Base-by-base conservation (phyloP, 495 filamentous ascomycete species). In the Lophiostoma macrostomum region DNA sequence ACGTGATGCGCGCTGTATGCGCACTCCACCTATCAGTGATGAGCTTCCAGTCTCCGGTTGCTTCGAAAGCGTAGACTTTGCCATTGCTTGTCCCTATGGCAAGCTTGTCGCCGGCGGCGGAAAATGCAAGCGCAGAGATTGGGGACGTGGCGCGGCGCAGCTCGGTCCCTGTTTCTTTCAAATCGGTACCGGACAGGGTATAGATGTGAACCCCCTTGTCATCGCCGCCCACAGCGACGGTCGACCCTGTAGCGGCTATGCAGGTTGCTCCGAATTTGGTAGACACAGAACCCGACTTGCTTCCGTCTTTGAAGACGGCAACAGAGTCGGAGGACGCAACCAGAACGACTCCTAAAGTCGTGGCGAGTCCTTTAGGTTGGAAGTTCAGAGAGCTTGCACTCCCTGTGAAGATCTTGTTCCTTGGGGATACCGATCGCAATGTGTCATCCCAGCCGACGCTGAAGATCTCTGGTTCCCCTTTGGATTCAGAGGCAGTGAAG, bases 381-480 rank as follows among this genome's bases (percentile, higher is more conserved):
- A 75, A 79, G 18, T 70, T 70, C 35, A 81, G 69, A 42, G 80
- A 80, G 36, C 65, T 69, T 3, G 73, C 64, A 20, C 59, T 71
- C 52, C 78, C 80, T 25, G 74, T 78, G 66, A 85, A 88, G 5
- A 76, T 80, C 51, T 75, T 75, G 32, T 77, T 76, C 0, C 73
- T 69, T 38, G 72, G 58, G 58, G 93, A 86, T 53, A 94, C 77
- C 31, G 80, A 83, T 50, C 91, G 86, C 30, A 96, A 79, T 4
- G 88, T 91, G 68, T 98, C 93, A 68, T 98, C 93, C 93, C 93
- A 97, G 61, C 82, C 90, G 13, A 91, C 86, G 70, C 87, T 93
- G 71, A 88, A 90, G 24, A 89, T 80, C 51, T 81, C 74, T 24
- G 81, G 60, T 8, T 78, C 75, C 45, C 74, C 70, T 24, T 46